phyloP scores from a whole-genome alignment of 75 land plant species.

The Sequoia sempervirens region DNA sequence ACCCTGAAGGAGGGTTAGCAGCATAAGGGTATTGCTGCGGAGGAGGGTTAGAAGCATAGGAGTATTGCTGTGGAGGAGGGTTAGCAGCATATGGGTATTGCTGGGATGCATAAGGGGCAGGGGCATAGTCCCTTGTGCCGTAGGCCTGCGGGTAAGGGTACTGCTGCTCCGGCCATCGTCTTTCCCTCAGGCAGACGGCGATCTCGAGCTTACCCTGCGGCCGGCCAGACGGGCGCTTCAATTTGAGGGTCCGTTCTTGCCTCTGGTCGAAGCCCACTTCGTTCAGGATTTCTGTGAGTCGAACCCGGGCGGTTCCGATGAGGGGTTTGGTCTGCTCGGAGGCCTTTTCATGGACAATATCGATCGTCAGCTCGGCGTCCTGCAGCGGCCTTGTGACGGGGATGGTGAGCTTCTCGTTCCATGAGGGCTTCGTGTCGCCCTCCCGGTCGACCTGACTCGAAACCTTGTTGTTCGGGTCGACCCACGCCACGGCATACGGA shows the following conservation, averaged over 20 bases:
- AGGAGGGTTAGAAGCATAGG: not conserved
- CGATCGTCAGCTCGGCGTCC: constrained; percentile 39
- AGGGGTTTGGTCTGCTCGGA: constrained; percentile 39
- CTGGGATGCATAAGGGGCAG: constrained; percentile 16
- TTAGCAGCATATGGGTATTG: constrained; percentile 8
- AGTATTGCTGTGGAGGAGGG: constrained; percentile 11
- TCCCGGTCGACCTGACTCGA: constrained; percentile 45
- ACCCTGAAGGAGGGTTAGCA: not conserved
- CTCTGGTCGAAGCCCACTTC: constrained; percentile 28
- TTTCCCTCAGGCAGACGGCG: constrained; percentile 26
- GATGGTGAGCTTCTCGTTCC: constrained; percentile 47
- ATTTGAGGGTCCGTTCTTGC: constrained; percentile 12
- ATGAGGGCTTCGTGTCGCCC: constrained; percentile 53
- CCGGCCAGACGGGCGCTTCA: constrained; percentile 59
- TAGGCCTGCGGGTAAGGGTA: constrained; percentile 1
- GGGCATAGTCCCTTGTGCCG: not conserved
- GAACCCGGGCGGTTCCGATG: constrained; percentile 31
- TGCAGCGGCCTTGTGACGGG: constrained; percentile 22
- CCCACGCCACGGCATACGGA: constrained; percentile 63
- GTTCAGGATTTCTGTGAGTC: constrained; percentile 31
- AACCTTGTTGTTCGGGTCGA: constrained; percentile 57
- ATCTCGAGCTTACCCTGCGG: constrained; percentile 59
- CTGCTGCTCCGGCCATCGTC: constrained; percentile 13
- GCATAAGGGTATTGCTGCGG: not conserved
- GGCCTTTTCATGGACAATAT: constrained; percentile 39